These are phyloP conservation scores for Dipteronia sinensis DNA, from an alignment of 345 rosid species.

Conservation along the genomic window DNA sequence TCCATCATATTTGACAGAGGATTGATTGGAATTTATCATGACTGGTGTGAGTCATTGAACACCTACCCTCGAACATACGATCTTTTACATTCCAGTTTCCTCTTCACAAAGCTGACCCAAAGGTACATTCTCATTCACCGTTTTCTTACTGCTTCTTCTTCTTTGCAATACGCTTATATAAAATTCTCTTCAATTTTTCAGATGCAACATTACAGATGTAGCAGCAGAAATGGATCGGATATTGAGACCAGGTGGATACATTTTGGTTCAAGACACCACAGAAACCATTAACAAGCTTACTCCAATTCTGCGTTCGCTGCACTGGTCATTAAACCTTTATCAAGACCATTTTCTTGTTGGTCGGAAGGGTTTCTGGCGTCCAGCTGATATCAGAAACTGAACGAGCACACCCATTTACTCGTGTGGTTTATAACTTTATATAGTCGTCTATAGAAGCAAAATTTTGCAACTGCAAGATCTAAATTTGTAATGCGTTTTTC, in stretches of 20 bases:
- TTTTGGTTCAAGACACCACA: slow-evolving; percentile 70
- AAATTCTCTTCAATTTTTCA: slow-evolving; percentile 20
- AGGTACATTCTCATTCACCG: slow-evolving; percentile 38
- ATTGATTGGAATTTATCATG: slow-evolving; percentile 81
- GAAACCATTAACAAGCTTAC: slow-evolving; percentile 58
- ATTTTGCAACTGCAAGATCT: neutral
- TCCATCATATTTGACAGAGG: slow-evolving; percentile 72
- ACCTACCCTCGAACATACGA: slow-evolving; percentile 93
- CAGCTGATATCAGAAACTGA: slow-evolving; percentile 22
- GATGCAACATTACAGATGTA: slow-evolving; percentile 63
- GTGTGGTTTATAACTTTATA: neutral
- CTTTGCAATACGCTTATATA: neutral
- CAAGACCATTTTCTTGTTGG: slow-evolving; percentile 70
- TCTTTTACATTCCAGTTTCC: slow-evolving; percentile 76
- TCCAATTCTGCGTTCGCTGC: slow-evolving; percentile 56
- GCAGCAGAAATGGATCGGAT: slow-evolving; percentile 78
- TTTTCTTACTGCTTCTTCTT: neutral
- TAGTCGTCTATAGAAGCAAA: neutral
- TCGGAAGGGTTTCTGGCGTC: slow-evolving; percentile 83
- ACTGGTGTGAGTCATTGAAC: slow-evolving; percentile 89
- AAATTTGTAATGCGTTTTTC: neutral
- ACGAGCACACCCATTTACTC: neutral
- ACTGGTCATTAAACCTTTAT: slow-evolving; percentile 64
- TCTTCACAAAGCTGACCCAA: slow-evolving; percentile 45
- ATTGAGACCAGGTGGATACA: slow-evolving; percentile 77